A percentile compares a stretch with the other conserved stretches of the same genome.
Conservation (phyloP, 225 moss, liverwort and hornwort genomes). For the Ulota crispa region DNA sequence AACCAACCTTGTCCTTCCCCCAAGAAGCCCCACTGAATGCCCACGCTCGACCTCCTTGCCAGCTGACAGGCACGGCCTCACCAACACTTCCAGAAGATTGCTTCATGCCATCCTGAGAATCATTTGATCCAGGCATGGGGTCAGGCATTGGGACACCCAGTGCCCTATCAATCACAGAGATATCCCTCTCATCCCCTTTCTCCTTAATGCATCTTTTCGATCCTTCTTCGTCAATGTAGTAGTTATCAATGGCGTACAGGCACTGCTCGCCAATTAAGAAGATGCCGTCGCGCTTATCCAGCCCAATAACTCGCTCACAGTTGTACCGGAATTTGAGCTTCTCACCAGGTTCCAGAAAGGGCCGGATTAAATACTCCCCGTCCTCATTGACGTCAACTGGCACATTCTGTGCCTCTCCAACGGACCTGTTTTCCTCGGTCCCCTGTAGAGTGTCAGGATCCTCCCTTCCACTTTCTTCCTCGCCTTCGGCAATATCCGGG, state of each 20-base stretch:
- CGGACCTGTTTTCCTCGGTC: slow-evolving; percentile 31
- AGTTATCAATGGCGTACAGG: slow-evolving; percentile 92
- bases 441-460: slow-evolving; percentile 18
- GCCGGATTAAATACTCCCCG: slow-evolving; percentile 88
- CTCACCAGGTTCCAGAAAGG: slow-evolving; percentile 86
- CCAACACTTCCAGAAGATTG: slow-evolving; percentile 44
- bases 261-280: slow-evolving; percentile 97
- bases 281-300: slow-evolving; percentile 96
- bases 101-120: slow-evolving; percentile 73
- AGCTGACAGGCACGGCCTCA: slow-evolving; percentile 43
- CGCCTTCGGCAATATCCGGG: slow-evolving; percentile 47
- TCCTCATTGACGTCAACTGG: slow-evolving; percentile 75
- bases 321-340: slow-evolving; percentile 93
- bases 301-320: slow-evolving; percentile 92
- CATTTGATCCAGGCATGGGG: slow-evolving; percentile 64
- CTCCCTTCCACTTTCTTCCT: slow-evolving; percentile 33
- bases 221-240: slow-evolving; percentile 80
- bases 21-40: slow-evolving; percentile 78
- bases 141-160: slow-evolving; percentile 76
- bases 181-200: slow-evolving; percentile 77
- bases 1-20: slow-evolving; percentile 72
- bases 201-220: slow-evolving; percentile 91
- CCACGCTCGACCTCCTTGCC: slow-evolving; percentile 96
- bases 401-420: slow-evolving; percentile 54
- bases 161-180: slow-evolving; percentile 90